Evolutionary conservation across 345 rosid genomes (phyloP).

Genomic region (Alliaria petiolata): DNA sequence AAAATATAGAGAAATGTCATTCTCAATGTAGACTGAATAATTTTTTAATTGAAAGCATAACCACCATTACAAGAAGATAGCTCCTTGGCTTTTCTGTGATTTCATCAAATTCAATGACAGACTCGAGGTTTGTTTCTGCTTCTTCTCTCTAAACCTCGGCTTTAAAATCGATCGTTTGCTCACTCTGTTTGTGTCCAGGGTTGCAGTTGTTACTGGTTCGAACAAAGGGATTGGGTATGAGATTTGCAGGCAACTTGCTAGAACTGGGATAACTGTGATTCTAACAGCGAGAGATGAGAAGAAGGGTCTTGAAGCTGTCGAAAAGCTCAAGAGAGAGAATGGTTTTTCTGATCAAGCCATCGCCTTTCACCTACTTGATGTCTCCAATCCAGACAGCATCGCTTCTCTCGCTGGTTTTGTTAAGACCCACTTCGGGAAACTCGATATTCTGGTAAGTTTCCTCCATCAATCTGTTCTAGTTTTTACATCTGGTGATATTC

Average conservation of each 20-base stretch:
- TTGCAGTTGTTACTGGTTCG: slow-evolving; percentile 49
- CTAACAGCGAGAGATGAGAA: slow-evolving; percentile 44
- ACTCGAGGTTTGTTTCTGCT: slow-evolving; percentile 2
- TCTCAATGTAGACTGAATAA: neutral
- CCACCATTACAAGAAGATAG: neutral
- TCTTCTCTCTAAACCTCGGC: neutral
- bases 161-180: neutral
- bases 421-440: slow-evolving; percentile 37
- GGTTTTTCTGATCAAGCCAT: slow-evolving; percentile 30
- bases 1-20: neutral
- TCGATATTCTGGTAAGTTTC: slow-evolving; percentile 46
- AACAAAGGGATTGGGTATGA: slow-evolving; percentile 50
- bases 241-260: slow-evolving; percentile 39
- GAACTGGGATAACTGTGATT: slow-evolving; percentile 27
- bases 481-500: too few species aligned
- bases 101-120: slow-evolving; percentile 8
- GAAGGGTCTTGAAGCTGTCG: slow-evolving; percentile 45
- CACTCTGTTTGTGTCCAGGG: slow-evolving; percentile 14
- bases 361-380: slow-evolving; percentile 50
- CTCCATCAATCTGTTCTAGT: neutral
- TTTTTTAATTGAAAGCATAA: neutral
- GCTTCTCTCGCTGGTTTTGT: slow-evolving; percentile 39
- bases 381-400: slow-evolving; percentile 35
- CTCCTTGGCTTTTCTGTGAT: neutral
- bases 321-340: slow-evolving; percentile 34